A percentile compares a stretch with the other conserved stretches of the same genome.
These are phyloP conservation scores for Cynara cardunculus DNA, from an alignment of 129 eudicot genomes.

Conservation along the genomic window DNA sequence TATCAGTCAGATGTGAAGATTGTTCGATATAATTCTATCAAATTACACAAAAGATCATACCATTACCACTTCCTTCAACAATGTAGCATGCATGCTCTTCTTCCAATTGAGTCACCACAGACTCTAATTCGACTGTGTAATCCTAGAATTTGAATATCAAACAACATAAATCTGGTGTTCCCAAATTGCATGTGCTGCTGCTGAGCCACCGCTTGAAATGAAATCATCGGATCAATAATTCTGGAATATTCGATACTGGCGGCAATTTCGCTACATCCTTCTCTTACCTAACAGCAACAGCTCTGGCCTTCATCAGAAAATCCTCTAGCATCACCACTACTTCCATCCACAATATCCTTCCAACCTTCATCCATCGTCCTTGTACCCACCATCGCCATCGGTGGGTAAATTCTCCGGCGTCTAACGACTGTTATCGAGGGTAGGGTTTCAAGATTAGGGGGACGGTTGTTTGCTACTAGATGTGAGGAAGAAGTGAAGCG, in stretches of 20 bases:
- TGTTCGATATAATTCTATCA: neutral
- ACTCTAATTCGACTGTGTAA: constrained; percentile 75
- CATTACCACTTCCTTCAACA: constrained; percentile 79
- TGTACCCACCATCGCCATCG: constrained; percentile 26
- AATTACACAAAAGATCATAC: constrained; percentile 25
- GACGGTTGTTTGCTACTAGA: constrained; percentile 43
- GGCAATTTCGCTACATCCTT: constrained; percentile 54
- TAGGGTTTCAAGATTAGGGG: constrained; percentile 55
- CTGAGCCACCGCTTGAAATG: constrained; percentile 21
- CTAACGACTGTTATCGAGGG: neutral
- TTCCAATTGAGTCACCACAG: constrained; percentile 71
- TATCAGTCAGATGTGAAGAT: neutral
- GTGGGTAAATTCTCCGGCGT: constrained; percentile 21
- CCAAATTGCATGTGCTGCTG: constrained; percentile 42
- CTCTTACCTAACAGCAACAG: constrained; percentile 42
- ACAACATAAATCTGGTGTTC: constrained; percentile 15
- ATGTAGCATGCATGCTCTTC: constrained; percentile 74
- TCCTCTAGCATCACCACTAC: constrained; percentile 51
- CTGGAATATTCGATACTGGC: constrained; percentile 36
- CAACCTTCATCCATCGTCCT: constrained; percentile 57
- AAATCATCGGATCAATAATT: constrained; percentile 33
- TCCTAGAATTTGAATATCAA: constrained; percentile 30
- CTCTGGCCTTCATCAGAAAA: constrained; percentile 63
- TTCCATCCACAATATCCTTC: constrained; percentile 53
- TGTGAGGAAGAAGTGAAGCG: constrained; percentile 19